Evolutionary conservation across 164 flowering plant genomes (phyloP).

Genomic region (Magnolia sinica): DNA sequence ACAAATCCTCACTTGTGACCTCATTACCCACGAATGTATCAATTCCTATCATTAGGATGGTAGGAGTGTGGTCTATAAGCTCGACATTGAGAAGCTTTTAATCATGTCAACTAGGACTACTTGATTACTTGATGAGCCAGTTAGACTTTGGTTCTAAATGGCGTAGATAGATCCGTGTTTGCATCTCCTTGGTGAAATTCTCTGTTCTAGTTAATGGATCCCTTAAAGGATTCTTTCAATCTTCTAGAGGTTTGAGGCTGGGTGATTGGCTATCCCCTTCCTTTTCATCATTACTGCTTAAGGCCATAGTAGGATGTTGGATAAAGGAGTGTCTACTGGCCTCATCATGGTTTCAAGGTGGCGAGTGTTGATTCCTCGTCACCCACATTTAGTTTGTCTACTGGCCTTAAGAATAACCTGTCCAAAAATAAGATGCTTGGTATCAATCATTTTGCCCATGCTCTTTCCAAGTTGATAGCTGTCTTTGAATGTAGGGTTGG

Average conservation of each 20-base stretch:
- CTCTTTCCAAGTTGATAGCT: not conserved
- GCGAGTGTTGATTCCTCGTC: not conserved
- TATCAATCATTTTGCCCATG: not conserved
- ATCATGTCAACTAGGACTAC: no score
- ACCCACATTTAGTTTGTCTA: not conserved
- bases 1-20: no score
- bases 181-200: not conserved
- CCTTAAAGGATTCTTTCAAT: not conserved
- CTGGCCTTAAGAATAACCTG: not conserved
- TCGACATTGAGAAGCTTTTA: no score
- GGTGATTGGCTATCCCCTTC: not conserved
- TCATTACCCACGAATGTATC: no score
- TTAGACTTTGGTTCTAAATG: no score
- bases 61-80: no score
- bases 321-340: not conserved
- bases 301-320: not conserved
- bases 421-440: not conserved
- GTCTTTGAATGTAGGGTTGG: not conserved
- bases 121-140: no score
- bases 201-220: not conserved
- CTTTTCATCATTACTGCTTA: not conserved
- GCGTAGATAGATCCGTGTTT: no score
- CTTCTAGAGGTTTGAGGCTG: not conserved
- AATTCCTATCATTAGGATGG: no score
- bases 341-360: not conserved